Conservation (phyloP, 1,284 basidiomycete species). For the Malassezia caprae region DNA sequence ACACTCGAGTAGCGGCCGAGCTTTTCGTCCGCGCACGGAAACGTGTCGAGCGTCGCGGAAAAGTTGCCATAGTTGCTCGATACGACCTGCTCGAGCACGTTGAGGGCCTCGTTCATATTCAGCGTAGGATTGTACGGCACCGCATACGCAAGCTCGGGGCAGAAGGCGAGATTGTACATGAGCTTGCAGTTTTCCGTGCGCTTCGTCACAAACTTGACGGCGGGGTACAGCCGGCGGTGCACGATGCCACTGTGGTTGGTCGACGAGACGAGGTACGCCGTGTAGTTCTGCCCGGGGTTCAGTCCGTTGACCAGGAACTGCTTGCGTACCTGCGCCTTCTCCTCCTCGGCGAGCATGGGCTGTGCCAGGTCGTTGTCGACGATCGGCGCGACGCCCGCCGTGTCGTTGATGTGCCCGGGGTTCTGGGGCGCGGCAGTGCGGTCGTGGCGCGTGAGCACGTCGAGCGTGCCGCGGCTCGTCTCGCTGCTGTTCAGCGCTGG, state of each 20-base stretch:
- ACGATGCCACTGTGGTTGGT: slow-evolving; percentile 20
- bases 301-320: slow-evolving; percentile 34
- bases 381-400: slow-evolving; percentile 2
- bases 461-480: slow-evolving; percentile 25
- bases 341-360: background rate
- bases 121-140: slow-evolving; percentile 46
- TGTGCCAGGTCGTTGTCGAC: background rate
- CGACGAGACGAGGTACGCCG: slow-evolving; percentile 45
- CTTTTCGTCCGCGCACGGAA: slow-evolving; percentile 44
- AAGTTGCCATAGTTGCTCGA: slow-evolving; percentile 46
- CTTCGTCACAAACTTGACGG: slow-evolving; percentile 48
- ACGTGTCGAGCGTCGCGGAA: slow-evolving; percentile 48
- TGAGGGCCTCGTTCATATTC: slow-evolving; percentile 32
- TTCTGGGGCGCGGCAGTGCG: background rate
- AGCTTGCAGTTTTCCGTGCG: slow-evolving; percentile 44
- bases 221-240: slow-evolving; percentile 24
- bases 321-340: slow-evolving; percentile 18
- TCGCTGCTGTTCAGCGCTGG: slow-evolving; percentile 27
- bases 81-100: slow-evolving; percentile 41
- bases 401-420: slow-evolving; percentile 8
- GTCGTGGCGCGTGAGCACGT: slow-evolving; percentile 13
- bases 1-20: slow-evolving; percentile 49
- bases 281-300: slow-evolving; percentile 44
- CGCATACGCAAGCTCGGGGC: slow-evolving; percentile 50
- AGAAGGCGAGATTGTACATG: slow-evolving; percentile 47